Conservation (phyloP, 257 asterid species). For the Nicotiana noctiflora region DNA sequence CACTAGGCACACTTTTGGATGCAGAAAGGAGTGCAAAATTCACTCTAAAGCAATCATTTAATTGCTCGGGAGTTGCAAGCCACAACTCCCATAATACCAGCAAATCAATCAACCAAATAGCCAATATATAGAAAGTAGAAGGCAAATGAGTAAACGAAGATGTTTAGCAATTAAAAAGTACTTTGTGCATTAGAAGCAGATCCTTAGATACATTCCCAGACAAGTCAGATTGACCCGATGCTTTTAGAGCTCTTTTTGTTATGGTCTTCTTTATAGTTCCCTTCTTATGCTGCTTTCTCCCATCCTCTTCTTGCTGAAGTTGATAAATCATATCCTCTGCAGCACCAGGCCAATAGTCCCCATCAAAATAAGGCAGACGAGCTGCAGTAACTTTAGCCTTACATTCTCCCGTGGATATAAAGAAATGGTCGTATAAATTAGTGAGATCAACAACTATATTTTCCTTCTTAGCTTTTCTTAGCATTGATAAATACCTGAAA, state of each 20-base stretch:
- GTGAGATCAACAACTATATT: slow-evolving; percentile 79
- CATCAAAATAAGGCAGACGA: slow-evolving; percentile 94
- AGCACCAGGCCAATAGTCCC: slow-evolving; percentile 99
- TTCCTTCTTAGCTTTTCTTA: slow-evolving; percentile 80
- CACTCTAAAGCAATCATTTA: background rate
- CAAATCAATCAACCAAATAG: background rate
- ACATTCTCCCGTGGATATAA: slow-evolving; percentile 71
- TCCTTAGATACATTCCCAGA: slow-evolving; percentile 92
- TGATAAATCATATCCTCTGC: slow-evolving; percentile 90
- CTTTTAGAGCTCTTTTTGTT: slow-evolving; percentile 84
- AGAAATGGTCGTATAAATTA: slow-evolving; percentile 84
- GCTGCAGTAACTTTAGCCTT: slow-evolving; percentile 95
- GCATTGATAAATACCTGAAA: slow-evolving; percentile 90
- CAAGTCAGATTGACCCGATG: slow-evolving; percentile 95
- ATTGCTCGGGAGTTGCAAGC: background rate
- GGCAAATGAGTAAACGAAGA: background rate
- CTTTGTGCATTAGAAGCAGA: slow-evolving; percentile 82
- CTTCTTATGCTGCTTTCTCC: slow-evolving; percentile 69
- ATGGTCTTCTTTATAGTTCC: slow-evolving; percentile 63
- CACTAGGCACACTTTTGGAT: background rate
- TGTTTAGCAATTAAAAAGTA: slow-evolving; percentile 24
- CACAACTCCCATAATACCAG: slow-evolving; percentile 2
- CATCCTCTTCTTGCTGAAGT: slow-evolving; percentile 93
- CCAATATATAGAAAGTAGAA: background rate
- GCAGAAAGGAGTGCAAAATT: background rate